Percentiles rank a stretch among this genome's conserved stretches.
Evolutionary conservation across 371 early-diverging fungal species (phyloP).

Genomic region (Mucor racemosus): DNA sequence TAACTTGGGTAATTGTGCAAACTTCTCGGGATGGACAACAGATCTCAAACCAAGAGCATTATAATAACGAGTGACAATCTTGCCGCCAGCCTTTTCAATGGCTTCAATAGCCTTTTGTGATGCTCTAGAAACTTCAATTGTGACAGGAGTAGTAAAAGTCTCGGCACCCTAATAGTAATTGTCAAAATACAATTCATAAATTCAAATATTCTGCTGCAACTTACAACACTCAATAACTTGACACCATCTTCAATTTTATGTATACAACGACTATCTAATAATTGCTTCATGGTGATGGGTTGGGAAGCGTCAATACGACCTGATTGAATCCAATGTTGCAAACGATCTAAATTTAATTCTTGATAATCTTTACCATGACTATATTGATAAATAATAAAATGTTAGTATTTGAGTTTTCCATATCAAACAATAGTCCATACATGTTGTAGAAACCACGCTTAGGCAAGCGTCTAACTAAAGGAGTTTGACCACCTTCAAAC

Average conservation of each 20-base stretch:
- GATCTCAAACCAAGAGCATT: conserved; percentile 79
- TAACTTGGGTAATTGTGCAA: conserved; percentile 51
- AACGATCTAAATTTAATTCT: conserved; percentile 82
- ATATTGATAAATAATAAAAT: background rate
- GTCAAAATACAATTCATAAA: background rate
- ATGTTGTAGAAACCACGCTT: conserved; percentile 89
- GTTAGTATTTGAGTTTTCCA: background rate
- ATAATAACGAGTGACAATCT: conserved; percentile 81
- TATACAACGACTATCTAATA: conserved; percentile 77
- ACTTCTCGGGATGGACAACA: conserved; percentile 83
- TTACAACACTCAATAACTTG: conserved; percentile 80
- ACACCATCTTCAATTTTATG: conserved; percentile 88
- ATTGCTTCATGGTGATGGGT: conserved; percentile 84
- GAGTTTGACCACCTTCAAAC: conserved; percentile 96
- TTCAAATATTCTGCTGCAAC: conserved; percentile 5
- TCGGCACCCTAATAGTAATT: conserved; percentile 60
- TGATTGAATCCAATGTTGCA: conserved; percentile 90
- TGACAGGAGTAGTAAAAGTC: conserved; percentile 69
- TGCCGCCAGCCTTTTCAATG: conserved; percentile 87
- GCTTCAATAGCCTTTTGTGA: conserved; percentile 80
- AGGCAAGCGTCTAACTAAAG: conserved; percentile 83
- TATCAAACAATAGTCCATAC: conserved; percentile 33
- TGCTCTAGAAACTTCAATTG: conserved; percentile 88
- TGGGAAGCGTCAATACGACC: conserved; percentile 85
- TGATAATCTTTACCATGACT: conserved; percentile 72